phyloP scores from a whole-genome alignment of 31 red algal genomes.

The Bonnemaisonia californica region DNA sequence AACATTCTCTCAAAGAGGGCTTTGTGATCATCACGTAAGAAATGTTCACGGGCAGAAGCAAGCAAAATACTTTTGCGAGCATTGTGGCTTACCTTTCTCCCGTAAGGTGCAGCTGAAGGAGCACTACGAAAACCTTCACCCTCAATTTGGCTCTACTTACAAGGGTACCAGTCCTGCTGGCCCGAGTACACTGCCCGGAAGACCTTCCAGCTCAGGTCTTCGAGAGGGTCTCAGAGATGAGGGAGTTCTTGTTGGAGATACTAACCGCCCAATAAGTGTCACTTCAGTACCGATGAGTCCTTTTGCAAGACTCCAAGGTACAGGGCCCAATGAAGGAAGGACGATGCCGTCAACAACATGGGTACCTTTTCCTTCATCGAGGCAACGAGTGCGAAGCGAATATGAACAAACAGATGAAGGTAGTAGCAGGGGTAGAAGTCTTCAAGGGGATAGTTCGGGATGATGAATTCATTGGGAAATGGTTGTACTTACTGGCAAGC shows the following conservation, averaged over 20 bases:
- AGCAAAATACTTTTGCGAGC: constrained; percentile 78
- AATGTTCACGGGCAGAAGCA: constrained; percentile 62
- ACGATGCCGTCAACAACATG: not conserved
- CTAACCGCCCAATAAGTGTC: not conserved
- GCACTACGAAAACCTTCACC: constrained; percentile 58
- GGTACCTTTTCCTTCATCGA: not conserved
- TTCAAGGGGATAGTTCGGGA: not conserved
- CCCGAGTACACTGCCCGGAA: not conserved
- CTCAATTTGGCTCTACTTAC: constrained; percentile 40
- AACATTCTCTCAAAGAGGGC: constrained; percentile 48
- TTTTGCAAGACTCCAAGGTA: not conserved
- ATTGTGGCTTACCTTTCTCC: constrained; percentile 65
- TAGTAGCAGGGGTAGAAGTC: not conserved
- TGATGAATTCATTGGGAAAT: not conserved
- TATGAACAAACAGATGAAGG: not conserved
- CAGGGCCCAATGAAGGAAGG: not conserved
- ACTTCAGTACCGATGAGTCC: not conserved
- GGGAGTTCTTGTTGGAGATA: not conserved
- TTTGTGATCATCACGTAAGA: constrained; percentile 60
- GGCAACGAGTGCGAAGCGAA: not conserved
- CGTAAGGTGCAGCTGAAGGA: constrained; percentile 54
- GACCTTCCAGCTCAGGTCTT: not conserved
- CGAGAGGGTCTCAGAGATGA: not conserved
- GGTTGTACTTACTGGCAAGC: not conserved
- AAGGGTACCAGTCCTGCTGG: not conserved